Evolutionary conservation across 495 filamentous ascomycete genomes (phyloP).

Genomic region (Chaetomium tenue): DNA sequence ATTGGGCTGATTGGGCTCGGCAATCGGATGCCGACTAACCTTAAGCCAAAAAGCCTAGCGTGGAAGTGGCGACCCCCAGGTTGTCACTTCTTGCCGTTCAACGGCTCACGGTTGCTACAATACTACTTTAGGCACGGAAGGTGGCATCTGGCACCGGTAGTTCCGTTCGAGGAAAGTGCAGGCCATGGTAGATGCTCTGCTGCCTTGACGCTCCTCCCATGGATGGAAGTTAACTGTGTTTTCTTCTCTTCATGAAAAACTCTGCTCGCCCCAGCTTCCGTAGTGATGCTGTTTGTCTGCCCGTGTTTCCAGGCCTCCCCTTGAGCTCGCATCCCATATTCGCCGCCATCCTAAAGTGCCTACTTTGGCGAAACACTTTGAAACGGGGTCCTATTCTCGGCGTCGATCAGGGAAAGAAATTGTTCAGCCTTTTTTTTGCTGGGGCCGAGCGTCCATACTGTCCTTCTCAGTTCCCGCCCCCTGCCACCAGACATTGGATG

Average conservation of each 20-base stretch:
- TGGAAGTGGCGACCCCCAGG: background rate
- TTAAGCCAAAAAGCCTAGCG: conserved; percentile 1
- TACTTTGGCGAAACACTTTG: conserved; percentile 33
- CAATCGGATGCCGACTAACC: conserved; percentile 8
- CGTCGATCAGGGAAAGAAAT: conserved; percentile 42
- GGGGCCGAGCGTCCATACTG: background rate
- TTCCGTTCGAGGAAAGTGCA: background rate
- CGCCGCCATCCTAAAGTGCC: conserved; percentile 1
- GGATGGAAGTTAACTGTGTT: too few species aligned
- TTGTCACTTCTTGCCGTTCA: background rate
- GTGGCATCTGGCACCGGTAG: too few species aligned
- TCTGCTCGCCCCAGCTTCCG: background rate
- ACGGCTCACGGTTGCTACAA: background rate
- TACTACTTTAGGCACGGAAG: too few species aligned
- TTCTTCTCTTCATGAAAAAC: too few species aligned
- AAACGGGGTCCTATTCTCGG: conserved; percentile 36
- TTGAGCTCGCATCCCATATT: background rate
- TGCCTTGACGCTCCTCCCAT: background rate
- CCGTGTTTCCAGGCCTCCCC: background rate
- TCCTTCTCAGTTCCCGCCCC: background rate
- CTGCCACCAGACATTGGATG: conserved; percentile 19
- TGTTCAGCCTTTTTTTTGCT: background rate
- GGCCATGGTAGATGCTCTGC: background rate
- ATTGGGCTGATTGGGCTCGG: background rate
- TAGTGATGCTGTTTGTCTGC: background rate